Evolutionary conservation across 1,284 basidiomycete genomes (phyloP).

Genomic region (Veloporphyrellus conicus): DNA sequence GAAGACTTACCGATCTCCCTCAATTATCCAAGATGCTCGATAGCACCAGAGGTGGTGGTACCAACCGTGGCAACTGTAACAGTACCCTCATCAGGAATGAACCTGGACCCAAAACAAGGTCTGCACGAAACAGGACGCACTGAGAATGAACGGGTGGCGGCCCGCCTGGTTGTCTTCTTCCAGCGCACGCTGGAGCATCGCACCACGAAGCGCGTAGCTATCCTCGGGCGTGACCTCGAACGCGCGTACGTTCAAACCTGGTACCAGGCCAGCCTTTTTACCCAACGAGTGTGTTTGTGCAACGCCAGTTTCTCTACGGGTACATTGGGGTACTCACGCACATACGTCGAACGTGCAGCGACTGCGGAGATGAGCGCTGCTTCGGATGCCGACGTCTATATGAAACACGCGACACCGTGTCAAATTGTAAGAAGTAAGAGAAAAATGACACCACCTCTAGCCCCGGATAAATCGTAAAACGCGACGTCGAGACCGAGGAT

Average conservation of each 20-base stretch:
- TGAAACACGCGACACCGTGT: not conserved
- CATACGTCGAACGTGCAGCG: slow-evolving; percentile 69
- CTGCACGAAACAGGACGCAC: slow-evolving; percentile 40
- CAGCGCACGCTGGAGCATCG: slow-evolving; percentile 58
- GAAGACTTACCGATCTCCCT: slow-evolving; percentile 55
- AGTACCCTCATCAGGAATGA: not conserved
- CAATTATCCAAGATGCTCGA: slow-evolving; percentile 81
- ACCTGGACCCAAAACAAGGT: not conserved
- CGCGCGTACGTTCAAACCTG: slow-evolving; percentile 73
- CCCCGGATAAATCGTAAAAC: slow-evolving; percentile 63
- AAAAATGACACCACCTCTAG: slow-evolving; percentile 71
- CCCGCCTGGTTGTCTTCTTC: slow-evolving; percentile 63
- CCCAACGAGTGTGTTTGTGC: slow-evolving; percentile 93
- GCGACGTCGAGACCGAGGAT: slow-evolving; percentile 70
- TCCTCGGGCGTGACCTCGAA: slow-evolving; percentile 70
- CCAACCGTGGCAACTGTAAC: slow-evolving; percentile 78
- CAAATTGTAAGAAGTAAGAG: not conserved
- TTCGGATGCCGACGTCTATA: slow-evolving; percentile 83
- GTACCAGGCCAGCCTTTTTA: slow-evolving; percentile 76
- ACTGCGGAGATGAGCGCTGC: slow-evolving; percentile 75
- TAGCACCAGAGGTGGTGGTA: slow-evolving; percentile 85
- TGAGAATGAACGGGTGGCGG: slow-evolving; percentile 75
- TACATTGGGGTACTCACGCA: slow-evolving; percentile 45
- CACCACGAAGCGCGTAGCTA: slow-evolving; percentile 68
- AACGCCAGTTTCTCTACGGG: slow-evolving; percentile 71